Evolutionary conservation across 75 land plant species (phyloP).

Genomic region (Larix kaempferi): DNA sequence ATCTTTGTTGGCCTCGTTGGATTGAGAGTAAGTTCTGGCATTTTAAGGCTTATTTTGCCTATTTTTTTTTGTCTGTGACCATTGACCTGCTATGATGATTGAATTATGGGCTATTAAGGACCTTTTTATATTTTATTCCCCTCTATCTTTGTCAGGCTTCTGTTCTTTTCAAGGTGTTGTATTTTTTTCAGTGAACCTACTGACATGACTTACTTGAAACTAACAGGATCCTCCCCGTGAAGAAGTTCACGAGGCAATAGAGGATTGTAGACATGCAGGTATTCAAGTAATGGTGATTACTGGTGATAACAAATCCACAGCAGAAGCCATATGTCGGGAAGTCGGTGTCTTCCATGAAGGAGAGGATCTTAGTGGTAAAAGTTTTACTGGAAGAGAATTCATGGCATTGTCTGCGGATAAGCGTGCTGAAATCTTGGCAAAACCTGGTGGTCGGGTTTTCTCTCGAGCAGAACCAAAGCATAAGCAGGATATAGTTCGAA

Average conservation of each 20-base stretch:
- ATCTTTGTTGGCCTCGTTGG: slow-evolving; percentile 85
- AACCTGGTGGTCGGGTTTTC: slow-evolving; percentile 73
- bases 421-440: slow-evolving; percentile 46
- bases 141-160: not conserved
- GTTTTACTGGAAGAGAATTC: slow-evolving; percentile 83
- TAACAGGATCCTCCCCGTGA: slow-evolving; percentile 89
- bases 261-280: slow-evolving; percentile 80
- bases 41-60: not conserved
- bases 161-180: not conserved
- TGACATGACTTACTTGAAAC: not conserved
- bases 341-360: slow-evolving; percentile 57
- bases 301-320: slow-evolving; percentile 92
- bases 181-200: not conserved
- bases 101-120: not conserved
- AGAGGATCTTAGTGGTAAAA: slow-evolving; percentile 53
- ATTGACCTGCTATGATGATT: not conserved
- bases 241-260: slow-evolving; percentile 77
- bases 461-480: slow-evolving; percentile 93
- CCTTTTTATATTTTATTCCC: not conserved
- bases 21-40: slow-evolving; percentile 56
- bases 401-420: slow-evolving; percentile 42
- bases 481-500: slow-evolving; percentile 89
- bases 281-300: slow-evolving; percentile 92
- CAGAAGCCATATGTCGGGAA: slow-evolving; percentile 91
- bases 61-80: not conserved